Evolutionary conservation across 352 stramenopile species (phyloP), one percentile per base, ranked within the genome.

Genomic region (Pythium angustatum): DNA sequence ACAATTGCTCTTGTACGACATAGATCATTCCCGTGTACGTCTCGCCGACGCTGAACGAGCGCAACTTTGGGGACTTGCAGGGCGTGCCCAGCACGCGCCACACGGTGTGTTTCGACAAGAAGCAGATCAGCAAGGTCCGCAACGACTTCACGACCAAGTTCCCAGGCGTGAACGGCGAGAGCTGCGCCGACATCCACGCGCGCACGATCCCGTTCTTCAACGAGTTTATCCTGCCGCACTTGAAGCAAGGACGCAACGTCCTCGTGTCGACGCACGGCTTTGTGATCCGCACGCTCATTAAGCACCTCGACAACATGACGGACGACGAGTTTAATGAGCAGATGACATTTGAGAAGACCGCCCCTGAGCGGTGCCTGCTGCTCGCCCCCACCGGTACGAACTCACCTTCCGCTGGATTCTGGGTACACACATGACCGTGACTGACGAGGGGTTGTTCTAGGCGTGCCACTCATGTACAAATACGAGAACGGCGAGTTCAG

Each of bases 251-350:
- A 31, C 78, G 82, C 47, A 94, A 92, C 51, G 85, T 94, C 24
- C 69, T 94, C 15, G 70, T 94, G 12, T 94, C 85, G 22, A 88
- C 81, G 14, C 85, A 94, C 50, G 85, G 85, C 21, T 94, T 94
- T 64, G 85, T 92, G 47, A 91, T 94, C 62, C 83, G 85, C 21
- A 94, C 85, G 64, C 75, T 94, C 70, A 88, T 94, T 63, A 94
- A 94, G 68, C 69, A 91, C 62, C 68, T 94, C 30, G 85, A 94
- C 71, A 72, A 73, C 58, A 92, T 94, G 81, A 78, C 87, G 60
- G 80, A 89, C 19, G 59, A 79, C 21, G 77, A 81, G 50, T 94
- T 91, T 61, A 87, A 84, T 43, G 79, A 83, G 33, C 85, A 94
- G 64, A 94, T 94, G 85, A 84, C 85, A 68, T 67, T 94, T 47